These are phyloP conservation scores for Garcia nutans DNA, from an alignment of 345 rosid species.

Conservation along the genomic window DNA sequence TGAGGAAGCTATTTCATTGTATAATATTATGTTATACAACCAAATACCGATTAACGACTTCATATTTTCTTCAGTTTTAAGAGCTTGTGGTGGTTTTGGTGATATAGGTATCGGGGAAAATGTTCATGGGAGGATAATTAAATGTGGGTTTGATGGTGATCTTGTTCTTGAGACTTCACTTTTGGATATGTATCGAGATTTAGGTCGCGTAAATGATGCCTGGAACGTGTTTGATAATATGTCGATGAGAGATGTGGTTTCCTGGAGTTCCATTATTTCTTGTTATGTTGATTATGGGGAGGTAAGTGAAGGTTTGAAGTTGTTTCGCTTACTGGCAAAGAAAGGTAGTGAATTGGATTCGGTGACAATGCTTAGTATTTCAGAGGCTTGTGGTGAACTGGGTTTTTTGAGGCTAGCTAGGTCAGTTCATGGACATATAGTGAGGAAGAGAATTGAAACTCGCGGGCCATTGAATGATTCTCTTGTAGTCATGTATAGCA, in stretches of 20 bases:
- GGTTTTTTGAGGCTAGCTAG: conserved; percentile 42
- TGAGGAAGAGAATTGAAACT: conserved; percentile 37
- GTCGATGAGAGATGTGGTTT: conserved; percentile 51
- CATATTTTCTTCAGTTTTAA: conserved; percentile 73
- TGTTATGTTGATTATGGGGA: conserved; percentile 52
- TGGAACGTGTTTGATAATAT: conserved; percentile 61
- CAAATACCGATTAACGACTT: conserved; percentile 40
- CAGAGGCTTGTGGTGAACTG: conserved; percentile 56
- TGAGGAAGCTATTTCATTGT: conserved; percentile 52
- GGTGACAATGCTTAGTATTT: conserved; percentile 50
- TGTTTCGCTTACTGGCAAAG: conserved; percentile 43
- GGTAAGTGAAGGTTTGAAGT: conserved; percentile 40
- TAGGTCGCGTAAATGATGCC: conserved; percentile 48
- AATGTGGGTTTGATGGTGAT: conserved; percentile 59
- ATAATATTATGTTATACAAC: conserved; percentile 41
- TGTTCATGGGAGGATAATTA: conserved; percentile 64
- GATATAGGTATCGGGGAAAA: conserved; percentile 43
- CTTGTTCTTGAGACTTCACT: conserved; percentile 63
- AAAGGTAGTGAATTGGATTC: conserved; percentile 52
- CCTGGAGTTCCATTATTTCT: conserved; percentile 69
- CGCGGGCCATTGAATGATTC: conserved; percentile 47
- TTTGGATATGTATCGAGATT: conserved; percentile 53
- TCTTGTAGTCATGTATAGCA: conserved; percentile 62
- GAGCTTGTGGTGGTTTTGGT: conserved; percentile 70
- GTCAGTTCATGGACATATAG: conserved; percentile 48